Evolutionary conservation across 2,329 filamentous ascomycete genomes (phyloP), one percentile per base, ranked within the genome.

Genomic region (Aspergillus jensenii): DNA sequence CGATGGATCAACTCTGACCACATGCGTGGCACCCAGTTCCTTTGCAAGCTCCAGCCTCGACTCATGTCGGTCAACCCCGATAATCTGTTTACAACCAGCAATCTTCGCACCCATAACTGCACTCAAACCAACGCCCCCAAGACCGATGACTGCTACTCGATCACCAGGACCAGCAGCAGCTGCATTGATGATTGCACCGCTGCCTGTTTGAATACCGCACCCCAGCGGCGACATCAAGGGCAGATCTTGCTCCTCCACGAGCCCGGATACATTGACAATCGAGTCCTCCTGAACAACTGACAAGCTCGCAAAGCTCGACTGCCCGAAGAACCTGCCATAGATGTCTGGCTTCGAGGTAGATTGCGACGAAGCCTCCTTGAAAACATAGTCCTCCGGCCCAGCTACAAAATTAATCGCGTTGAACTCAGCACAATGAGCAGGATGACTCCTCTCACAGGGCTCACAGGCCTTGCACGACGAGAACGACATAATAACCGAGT

Each of bases 101-200:
- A 82, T 75, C 33, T 79, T 80, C 0, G 80, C 77, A 5, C 78
- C 80, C 76, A 79, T 81, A 49, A 82, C 70, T 0, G 78, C 79
- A 23, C 70, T 72, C 40, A 82, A 66, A 1, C 79, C 79, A 0
- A 83, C 79, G 9, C 78, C 79, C 6, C 79, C 78, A 0, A 81
- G 70, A 3, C 78, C 79, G 23, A 80, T 67, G 40, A 82, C 37
- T 3, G 41, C 51, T 3, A 60, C 40, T 3, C 41, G 37, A 27
- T 60, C 58, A 1, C 25, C 41, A 1, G 45, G 27, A 6, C 35
- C 27, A 23, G 58, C 50, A n/a, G 11, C 9, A 1, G 55, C 55
- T 3, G 51, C 50, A 31, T 58, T 51, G 12, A 55, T 45, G 2
- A 60, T 52, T 9, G 58, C 55, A 7, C 58, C 58, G 4, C 39